Evolutionary conservation across 345 rosid species (phyloP).

Genomic region (Aegle marmelos): DNA sequence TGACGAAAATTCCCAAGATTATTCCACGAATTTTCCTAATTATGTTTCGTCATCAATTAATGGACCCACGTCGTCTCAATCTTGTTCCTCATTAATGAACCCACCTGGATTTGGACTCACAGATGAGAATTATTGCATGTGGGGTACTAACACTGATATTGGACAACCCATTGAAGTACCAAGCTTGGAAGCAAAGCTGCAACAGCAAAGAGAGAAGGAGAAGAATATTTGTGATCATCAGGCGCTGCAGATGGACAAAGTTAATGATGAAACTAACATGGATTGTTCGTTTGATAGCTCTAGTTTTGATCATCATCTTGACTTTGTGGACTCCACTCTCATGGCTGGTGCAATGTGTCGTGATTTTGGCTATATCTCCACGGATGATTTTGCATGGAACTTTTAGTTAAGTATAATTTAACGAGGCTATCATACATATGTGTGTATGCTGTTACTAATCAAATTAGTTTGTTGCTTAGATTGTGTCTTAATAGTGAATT

Average conservation of each 20-base stretch:
- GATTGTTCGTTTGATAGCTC: slow-evolving; percentile 29
- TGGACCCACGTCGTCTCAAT: slow-evolving; percentile 15
- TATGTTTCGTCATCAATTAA: slow-evolving; percentile 8
- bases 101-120: slow-evolving; percentile 11
- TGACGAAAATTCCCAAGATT: slow-evolving; percentile 18
- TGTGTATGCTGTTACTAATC: background rate
- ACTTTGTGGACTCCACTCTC: slow-evolving; percentile 31
- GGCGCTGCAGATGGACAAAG: background rate
- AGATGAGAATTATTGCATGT: slow-evolving; percentile 20
- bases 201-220: background rate
- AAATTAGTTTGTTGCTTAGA: background rate
- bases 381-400: slow-evolving; percentile 48
- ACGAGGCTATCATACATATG: background rate
- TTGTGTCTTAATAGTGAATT: background rate
- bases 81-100: slow-evolving; percentile 14
- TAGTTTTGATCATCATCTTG: slow-evolving; percentile 27
- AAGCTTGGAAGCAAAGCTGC: slow-evolving; percentile 6
- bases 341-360: slow-evolving; percentile 27
- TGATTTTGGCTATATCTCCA: slow-evolving; percentile 29
- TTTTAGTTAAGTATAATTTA: slow-evolving; percentile 23
- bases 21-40: slow-evolving; percentile 14
- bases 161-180: slow-evolving; percentile 14
- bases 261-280: background rate
- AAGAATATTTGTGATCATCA: background rate
- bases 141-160: slow-evolving; percentile 3